Conservation (phyloP, 805 yeast genomes). For the Candida parachauliodes region DNA sequence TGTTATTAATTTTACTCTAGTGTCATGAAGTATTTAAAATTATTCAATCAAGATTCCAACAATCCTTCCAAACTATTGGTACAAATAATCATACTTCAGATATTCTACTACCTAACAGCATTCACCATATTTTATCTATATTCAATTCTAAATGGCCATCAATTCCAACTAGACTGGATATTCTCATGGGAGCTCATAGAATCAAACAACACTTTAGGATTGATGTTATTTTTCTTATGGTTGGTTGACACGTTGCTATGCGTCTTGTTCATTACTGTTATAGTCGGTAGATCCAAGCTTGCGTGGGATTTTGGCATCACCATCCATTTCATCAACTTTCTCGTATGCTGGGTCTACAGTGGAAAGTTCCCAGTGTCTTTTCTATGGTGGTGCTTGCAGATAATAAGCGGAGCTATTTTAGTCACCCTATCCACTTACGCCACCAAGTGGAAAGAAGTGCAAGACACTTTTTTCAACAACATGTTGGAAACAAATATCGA, state of each 20-base stretch:
- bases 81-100: constrained; percentile 77
- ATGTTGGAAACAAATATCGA: constrained; percentile 45
- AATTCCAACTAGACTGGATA: constrained; percentile 63
- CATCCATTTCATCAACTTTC: constrained; percentile 73
- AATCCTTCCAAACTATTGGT: constrained; percentile 33
- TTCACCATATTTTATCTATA: constrained; percentile 59
- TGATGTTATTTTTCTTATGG: constrained; percentile 75
- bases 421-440: constrained; percentile 85
- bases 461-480: constrained; percentile 87
- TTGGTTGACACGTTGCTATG: constrained; percentile 76
- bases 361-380: constrained; percentile 65
- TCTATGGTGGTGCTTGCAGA: constrained; percentile 84
- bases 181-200: constrained; percentile 78
- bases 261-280: constrained; percentile 76
- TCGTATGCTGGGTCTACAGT: constrained; percentile 64
- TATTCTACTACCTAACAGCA: constrained; percentile 76
- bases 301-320: constrained; percentile 98
- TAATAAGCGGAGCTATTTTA: constrained; percentile 61
- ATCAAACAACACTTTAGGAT: constrained; percentile 74
- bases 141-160: constrained; percentile 67
- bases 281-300: constrained; percentile 87
- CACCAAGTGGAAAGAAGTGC: constrained; percentile 85
- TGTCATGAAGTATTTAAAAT: constrained; percentile 14
- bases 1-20: not conserved
- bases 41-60: constrained; percentile 26